Base-by-base conservation (phyloP, 352 stramenopile species). In the Phytophthora europaea region DNA sequence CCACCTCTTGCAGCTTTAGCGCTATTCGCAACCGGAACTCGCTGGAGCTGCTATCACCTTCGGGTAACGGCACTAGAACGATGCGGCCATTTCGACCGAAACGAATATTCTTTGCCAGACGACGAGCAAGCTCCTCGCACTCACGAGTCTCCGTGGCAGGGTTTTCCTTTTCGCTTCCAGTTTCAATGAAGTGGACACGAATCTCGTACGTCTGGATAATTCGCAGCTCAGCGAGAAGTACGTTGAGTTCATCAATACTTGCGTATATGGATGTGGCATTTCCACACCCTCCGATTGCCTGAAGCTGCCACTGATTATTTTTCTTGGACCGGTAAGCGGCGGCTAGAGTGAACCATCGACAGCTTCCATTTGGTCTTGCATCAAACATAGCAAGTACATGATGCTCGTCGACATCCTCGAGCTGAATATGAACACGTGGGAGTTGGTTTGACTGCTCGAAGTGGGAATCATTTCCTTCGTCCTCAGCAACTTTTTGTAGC, bases 181-280 rank as follows among this genome's bases (percentile, higher is more conserved):
- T 54, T 22, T 34, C 64, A 6, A 70, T 53, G 34, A 78, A 84
- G n/a, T 81, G 73, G 12, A 91, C 69, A 10, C 82, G 43, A 26
- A 93, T 70, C 61, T 91, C 81, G 36, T 93, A 93, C 0, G 80
- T 78, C 62, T 90, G 84, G 12, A 91, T 80, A n/a, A 93, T 90
- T 43, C 77, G 65, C 12, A 78, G 61, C 33, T 82, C 74, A 6
- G 79, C 73, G 3, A 93, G 79, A 9, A 90, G 55, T 3, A 61
- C 50, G 55, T 91, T 86, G n/a, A 93, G 68, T 22, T 83, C 79
- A 28, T 90, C 79, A 6, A 93, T 71, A 36, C 82, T 76, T 10
- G 67, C 63, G 22, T 88, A 81, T 31, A 93, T 89, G 0, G 84
- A 88, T 22, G 78, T 68, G 15, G 85, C 81, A 56, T 81, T 64